These are phyloP conservation scores for Dalechampia spathulata DNA, from an alignment of 441 rosid species.

Conservation along the genomic window DNA sequence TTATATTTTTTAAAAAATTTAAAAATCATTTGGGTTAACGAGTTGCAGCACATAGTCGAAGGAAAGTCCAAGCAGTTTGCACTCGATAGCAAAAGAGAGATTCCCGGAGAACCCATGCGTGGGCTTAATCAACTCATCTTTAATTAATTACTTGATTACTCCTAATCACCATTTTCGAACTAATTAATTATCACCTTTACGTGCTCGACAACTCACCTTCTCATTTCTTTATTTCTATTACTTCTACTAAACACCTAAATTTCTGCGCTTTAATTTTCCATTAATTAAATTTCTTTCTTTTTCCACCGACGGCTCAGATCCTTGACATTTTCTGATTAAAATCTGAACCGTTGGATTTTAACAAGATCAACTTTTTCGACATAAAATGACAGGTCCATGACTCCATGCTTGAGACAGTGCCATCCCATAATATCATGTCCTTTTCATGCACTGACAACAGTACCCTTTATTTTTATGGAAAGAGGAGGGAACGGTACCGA, in stretches of 20 bases:
- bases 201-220: conserved; percentile 51
- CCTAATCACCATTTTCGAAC: conserved; percentile 23
- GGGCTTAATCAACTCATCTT: conserved; percentile 45
- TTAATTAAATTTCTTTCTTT: too few species aligned
- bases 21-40: too few species aligned
- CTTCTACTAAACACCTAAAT: conserved; percentile 18
- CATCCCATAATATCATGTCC: conserved; percentile 44
- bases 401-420: conserved; percentile 42
- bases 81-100: conserved; percentile 54
- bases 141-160: conserved; percentile 8
- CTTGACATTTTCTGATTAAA: neutral
- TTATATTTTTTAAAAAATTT: too few species aligned
- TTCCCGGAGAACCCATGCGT: conserved; percentile 79
- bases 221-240: conserved; percentile 11
- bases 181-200: conserved; percentile 13
- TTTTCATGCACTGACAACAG: conserved; percentile 24
- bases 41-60: too few species aligned
- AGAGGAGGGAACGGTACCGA: neutral
- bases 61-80: conserved; percentile 15
- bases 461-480: conserved; percentile 15
- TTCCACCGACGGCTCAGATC: conserved; percentile 28
- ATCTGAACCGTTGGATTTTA: conserved; percentile 20
- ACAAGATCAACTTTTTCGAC: conserved; percentile 33
- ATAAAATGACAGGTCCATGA: conserved; percentile 44
- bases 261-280: too few species aligned